A percentile compares a stretch with the other conserved stretches of the same genome.
Evolutionary conservation across 2,329 filamentous ascomycete genomes (phyloP).

Genomic region (Apiospora rasikravindrae): DNA sequence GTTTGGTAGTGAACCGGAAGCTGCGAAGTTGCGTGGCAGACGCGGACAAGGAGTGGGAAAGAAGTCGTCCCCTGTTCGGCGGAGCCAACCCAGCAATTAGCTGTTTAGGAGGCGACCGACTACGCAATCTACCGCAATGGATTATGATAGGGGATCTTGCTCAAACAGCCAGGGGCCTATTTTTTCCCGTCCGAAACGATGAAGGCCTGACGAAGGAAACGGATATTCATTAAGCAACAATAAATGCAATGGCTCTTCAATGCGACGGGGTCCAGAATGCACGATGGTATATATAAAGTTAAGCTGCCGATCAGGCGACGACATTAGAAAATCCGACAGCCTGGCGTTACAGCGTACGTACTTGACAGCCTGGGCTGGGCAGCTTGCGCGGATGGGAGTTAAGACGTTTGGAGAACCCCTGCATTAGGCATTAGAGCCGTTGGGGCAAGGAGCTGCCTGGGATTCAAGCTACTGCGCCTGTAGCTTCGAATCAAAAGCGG

Average conservation of each 20-base stretch:
- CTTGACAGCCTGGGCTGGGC: background rate
- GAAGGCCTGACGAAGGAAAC: background rate
- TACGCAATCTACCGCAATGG: constrained; percentile 3
- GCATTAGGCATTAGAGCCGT: constrained; percentile 1
- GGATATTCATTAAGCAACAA: background rate
- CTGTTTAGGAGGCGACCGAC: constrained; percentile 3
- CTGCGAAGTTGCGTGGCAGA: constrained; percentile 12
- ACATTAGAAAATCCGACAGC: background rate
- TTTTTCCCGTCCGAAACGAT: constrained; percentile 15
- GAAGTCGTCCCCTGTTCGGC: constrained; percentile 6
- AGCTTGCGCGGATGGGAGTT: background rate
- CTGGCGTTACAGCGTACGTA: constrained; percentile 8
- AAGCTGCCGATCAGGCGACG: constrained; percentile 5
- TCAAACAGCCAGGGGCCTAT: background rate
- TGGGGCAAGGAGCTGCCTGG: constrained; percentile 1
- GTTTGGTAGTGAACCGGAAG: constrained; percentile 2
- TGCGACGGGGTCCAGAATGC: background rate
- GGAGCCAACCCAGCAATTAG: constrained; percentile 1
- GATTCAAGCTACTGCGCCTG: background rate
- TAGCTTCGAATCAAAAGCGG: background rate
- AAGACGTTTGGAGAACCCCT: constrained; percentile 1
- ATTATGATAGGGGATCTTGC: background rate
- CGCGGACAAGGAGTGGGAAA: background rate
- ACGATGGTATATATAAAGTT: background rate
- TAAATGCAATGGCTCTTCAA: background rate